These are phyloP conservation scores for Onygena corvina DNA, from an alignment of 2,329 filamentous ascomycete genomes.

Conservation along the genomic window DNA sequence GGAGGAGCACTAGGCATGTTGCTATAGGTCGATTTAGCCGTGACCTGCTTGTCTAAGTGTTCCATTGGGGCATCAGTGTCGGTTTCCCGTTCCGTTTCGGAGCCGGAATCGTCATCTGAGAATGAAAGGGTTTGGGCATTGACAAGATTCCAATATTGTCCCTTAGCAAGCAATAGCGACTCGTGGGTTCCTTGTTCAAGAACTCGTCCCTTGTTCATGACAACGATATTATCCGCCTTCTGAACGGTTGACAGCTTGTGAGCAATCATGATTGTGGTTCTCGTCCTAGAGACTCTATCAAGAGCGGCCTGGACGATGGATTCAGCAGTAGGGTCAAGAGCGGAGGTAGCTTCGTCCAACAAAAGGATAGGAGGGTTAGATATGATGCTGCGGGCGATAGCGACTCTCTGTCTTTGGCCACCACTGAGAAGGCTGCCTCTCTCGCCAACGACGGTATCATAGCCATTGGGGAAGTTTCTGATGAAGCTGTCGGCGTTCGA, in stretches of 20 bases:
- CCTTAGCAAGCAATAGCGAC: slow-evolving; percentile 52
- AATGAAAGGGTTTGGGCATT: slow-evolving; percentile 41
- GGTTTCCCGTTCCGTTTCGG: slow-evolving; percentile 9
- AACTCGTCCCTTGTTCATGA: slow-evolving; percentile 68
- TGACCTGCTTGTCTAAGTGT: slow-evolving; percentile 8
- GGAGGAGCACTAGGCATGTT: slow-evolving; percentile 8
- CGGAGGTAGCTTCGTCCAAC: slow-evolving; percentile 78
- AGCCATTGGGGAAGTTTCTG: slow-evolving; percentile 60
- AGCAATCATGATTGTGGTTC: slow-evolving; percentile 79
- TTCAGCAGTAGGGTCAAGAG: slow-evolving; percentile 75
- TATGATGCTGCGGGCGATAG: slow-evolving; percentile 71
- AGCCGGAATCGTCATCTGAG: slow-evolving; percentile 7
- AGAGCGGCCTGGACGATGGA: slow-evolving; percentile 75
- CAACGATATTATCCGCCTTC: slow-evolving; percentile 79
- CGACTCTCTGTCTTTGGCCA: slow-evolving; percentile 83
- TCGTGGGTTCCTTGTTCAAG: slow-evolving; percentile 78
- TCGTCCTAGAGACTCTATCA: slow-evolving; percentile 62
- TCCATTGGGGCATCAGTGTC: slow-evolving; percentile 3
- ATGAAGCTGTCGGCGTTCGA: slow-evolving; percentile 87
- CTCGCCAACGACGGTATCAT: slow-evolving; percentile 78
- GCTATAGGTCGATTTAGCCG: slow-evolving; percentile 10
- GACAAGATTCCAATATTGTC: slow-evolving; percentile 67
- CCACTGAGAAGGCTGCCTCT: slow-evolving; percentile 75
- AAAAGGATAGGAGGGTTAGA: slow-evolving; percentile 75
- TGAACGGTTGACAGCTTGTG: slow-evolving; percentile 79